phyloP scores from a whole-genome alignment of 1,139 yeast species.

The Blastobotrys proliferans region DNA sequence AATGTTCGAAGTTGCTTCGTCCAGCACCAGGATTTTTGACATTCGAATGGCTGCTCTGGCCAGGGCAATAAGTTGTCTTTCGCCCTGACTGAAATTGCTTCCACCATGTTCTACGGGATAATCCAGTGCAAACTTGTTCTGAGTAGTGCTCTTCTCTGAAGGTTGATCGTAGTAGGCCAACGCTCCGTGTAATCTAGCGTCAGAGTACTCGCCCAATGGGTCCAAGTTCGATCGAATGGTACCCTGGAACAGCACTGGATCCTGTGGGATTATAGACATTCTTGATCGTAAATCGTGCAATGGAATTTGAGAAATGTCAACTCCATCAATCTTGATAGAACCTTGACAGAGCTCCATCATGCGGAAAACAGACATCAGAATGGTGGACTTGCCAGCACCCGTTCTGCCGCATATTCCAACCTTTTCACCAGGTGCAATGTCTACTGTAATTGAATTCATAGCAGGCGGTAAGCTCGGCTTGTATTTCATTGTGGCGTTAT shows the following conservation, averaged over 20 bases:
- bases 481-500: conserved; percentile 57
- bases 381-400: conserved; percentile 75
- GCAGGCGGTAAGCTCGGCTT: conserved; percentile 51
- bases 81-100: conserved; percentile 69
- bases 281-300: conserved; percentile 52
- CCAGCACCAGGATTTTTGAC: conserved; percentile 66
- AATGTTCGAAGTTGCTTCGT: conserved; percentile 82
- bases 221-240: conserved; percentile 60
- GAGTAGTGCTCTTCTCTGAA: not conserved
- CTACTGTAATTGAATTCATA: conserved; percentile 47
- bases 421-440: conserved; percentile 58
- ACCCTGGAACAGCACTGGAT: conserved; percentile 64
- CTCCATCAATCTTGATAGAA: conserved; percentile 48
- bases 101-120: conserved; percentile 71
- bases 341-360: conserved; percentile 62
- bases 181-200: conserved; percentile 44
- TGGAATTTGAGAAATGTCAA: conserved; percentile 53
- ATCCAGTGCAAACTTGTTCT: conserved; percentile 38
- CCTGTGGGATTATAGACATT: conserved; percentile 68
- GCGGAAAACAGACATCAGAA: conserved; percentile 64
- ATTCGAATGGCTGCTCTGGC: too few species aligned
- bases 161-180: not conserved
- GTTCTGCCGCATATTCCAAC: conserved; percentile 80
- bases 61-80: conserved; percentile 67
- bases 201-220: conserved; percentile 49